Conservation (phyloP, 768 basidiomycete genomes). For the Coprinopsis cinerea region DNA sequence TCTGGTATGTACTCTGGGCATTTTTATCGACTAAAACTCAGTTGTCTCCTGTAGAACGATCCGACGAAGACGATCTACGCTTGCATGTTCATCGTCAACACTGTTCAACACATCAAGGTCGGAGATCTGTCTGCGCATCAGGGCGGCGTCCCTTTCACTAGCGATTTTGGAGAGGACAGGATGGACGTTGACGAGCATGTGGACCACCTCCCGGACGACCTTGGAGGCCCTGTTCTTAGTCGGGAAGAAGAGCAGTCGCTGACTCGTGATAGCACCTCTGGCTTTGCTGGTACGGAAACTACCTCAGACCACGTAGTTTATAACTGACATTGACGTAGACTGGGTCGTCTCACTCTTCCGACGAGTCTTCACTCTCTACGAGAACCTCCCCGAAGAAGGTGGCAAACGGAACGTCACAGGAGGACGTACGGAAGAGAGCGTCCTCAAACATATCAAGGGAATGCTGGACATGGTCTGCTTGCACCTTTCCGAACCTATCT, state of each 20-base stretch:
- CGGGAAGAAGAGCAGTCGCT: slow-evolving; percentile 66
- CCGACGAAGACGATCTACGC: slow-evolving; percentile 76
- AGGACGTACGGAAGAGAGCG: slow-evolving; percentile 74
- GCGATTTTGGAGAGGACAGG: slow-evolving; percentile 45
- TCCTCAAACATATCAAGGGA: slow-evolving; percentile 73
- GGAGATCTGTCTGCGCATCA: slow-evolving; percentile 67
- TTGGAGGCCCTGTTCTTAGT: slow-evolving; percentile 38
- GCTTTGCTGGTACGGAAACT: slow-evolving; percentile 57
- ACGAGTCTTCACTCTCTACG: slow-evolving; percentile 75
- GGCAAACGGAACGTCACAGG: slow-evolving; percentile 82
- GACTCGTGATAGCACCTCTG: slow-evolving; percentile 71
- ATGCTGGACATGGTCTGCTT: slow-evolving; percentile 78
- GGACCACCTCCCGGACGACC: slow-evolving; percentile 47
- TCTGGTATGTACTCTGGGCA: slow-evolving; percentile 41
- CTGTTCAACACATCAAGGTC: slow-evolving; percentile 70
- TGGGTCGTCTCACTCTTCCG: slow-evolving; percentile 79
- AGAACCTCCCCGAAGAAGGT: slow-evolving; percentile 93
- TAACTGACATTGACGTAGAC: slow-evolving; percentile 29
- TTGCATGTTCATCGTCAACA: slow-evolving; percentile 70
- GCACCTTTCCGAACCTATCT: slow-evolving; percentile 72
- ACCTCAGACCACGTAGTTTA: neutral
- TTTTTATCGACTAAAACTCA: neutral
- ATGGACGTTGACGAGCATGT: slow-evolving; percentile 46
- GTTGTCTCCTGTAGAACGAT: slow-evolving; percentile 50
- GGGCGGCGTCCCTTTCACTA: slow-evolving; percentile 48